Evolutionary conservation across 208 protist species (phyloP), one percentile per base, ranked within the genome.

Genomic region (Trypanosoma platydactyli): DNA sequence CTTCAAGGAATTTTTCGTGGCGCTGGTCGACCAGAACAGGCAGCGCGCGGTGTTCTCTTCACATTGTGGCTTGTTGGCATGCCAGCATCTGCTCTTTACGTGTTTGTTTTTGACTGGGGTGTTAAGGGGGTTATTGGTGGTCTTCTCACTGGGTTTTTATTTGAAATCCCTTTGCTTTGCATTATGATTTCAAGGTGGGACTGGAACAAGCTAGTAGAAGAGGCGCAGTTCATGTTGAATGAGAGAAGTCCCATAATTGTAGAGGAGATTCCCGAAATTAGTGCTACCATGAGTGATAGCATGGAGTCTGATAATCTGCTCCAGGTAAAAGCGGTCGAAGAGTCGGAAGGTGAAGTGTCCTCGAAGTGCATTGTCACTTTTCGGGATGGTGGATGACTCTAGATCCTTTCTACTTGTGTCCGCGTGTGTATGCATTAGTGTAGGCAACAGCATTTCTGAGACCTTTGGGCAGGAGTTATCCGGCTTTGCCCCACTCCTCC

Each of bases 21-120:
- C 49, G 82, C 72, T 15, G 79, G 79, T n/a, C 57, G 71, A 42
- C 80, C 60, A 0, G 75, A 81, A 24, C 73, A 84, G 40, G 78
- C 78, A 0, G 86, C 74, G 15, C 71, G 79, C 9, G 82, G 71
- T 4, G 82, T 89, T 38, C 41, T 92, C 44, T 68, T 78, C 16
- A 85, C 82, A 27, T 66, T 89, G 49, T 92, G 82, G 83, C 72
- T 81, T 59, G 62, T 92, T 52, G 82, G 80, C 22, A 72, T 92
- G 35, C 86, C 82, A 11, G 60, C 76, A 27, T 88, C 77, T 25
- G 71, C 68, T 12, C 24, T 92, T 24, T 79, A 81, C 24, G 81
- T 84, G 13, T 78, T 83, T 66, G 72, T 80, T 15, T 49, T 80
- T 53, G 22, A 83, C 16, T 62, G 58, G 45, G 86, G 82, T 54